phyloP scores from a whole-genome alignment of 306 rosid genomes.

The Lathyrus tuberosus region DNA sequence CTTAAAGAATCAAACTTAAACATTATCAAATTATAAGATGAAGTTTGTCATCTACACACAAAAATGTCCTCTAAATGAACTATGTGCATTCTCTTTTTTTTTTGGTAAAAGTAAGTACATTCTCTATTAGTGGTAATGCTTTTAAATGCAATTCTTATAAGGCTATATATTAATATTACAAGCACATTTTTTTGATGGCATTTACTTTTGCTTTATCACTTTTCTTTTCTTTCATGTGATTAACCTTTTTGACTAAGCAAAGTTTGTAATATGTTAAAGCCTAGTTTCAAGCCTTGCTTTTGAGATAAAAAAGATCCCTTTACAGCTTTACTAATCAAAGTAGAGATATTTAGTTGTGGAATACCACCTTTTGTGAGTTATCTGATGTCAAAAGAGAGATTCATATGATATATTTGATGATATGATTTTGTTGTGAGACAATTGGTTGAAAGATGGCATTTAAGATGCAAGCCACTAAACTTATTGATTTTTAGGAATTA shows the following conservation, averaged over 20 bases:
- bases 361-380: constrained; percentile 37
- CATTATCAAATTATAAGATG: too few relatives aligned
- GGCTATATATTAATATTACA: background rate
- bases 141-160: constrained; percentile 10
- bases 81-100: too few relatives aligned
- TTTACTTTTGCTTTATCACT: constrained; percentile 36
- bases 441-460: background rate
- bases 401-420: background rate
- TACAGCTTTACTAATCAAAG: constrained; percentile 10
- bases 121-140: background rate
- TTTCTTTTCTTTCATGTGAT: constrained; percentile 21
- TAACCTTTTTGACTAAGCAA: constrained; percentile 38
- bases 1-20: too few relatives aligned
- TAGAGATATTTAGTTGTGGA: constrained; percentile 35
- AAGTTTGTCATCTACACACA: too few relatives aligned
- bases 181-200: background rate
- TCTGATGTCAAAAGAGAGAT: constrained; percentile 28
- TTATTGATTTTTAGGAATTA: too few relatives aligned
- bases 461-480: too few relatives aligned
- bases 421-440: background rate
- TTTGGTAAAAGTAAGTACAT: too few relatives aligned
- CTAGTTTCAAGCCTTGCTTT: constrained; percentile 35
- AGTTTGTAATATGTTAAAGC: constrained; percentile 31
- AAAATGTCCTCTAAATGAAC: too few relatives aligned
- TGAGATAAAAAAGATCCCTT: constrained; percentile 34